phyloP scores from a whole-genome alignment of 176 grass and related monocot species.

The Rhynchospora pubera region DNA sequence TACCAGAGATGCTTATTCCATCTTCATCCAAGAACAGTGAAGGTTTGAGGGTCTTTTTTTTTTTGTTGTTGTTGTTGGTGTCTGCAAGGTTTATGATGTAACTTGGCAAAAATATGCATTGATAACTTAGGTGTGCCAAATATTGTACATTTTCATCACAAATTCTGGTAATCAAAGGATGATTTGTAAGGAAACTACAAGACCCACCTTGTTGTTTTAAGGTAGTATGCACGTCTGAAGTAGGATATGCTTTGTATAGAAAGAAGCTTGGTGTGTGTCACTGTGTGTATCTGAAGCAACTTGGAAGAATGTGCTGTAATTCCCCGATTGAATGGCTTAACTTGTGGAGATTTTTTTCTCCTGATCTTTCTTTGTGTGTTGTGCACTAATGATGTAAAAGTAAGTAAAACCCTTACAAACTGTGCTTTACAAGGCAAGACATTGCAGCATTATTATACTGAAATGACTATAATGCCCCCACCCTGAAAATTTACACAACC shows the following conservation, averaged over 20 bases:
- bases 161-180: constrained; percentile 4
- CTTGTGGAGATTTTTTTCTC: not conserved
- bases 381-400: not conserved
- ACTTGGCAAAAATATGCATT: not conserved
- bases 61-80: not conserved
- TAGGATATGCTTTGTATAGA: not conserved
- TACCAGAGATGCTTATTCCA: constrained; percentile 64
- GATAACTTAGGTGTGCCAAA: not conserved
- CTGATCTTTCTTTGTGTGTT: not conserved
- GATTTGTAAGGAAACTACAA: too few species aligned
- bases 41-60: constrained; percentile 43
- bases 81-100: not conserved
- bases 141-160: not conserved
- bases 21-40: constrained; percentile 50
- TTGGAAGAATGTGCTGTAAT: not conserved
- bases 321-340: not conserved
- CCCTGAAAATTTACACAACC: not conserved
- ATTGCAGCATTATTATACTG: not conserved
- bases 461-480: constrained; percentile 7
- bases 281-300: not conserved
- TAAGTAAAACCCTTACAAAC: constrained; percentile 2
- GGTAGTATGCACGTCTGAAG: not conserved
- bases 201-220: not conserved
- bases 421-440: not conserved
- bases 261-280: not conserved